Evolutionary conservation across 2,329 filamentous ascomycete genomes (phyloP).

Genomic region (Aspergillus thermomutatus): DNA sequence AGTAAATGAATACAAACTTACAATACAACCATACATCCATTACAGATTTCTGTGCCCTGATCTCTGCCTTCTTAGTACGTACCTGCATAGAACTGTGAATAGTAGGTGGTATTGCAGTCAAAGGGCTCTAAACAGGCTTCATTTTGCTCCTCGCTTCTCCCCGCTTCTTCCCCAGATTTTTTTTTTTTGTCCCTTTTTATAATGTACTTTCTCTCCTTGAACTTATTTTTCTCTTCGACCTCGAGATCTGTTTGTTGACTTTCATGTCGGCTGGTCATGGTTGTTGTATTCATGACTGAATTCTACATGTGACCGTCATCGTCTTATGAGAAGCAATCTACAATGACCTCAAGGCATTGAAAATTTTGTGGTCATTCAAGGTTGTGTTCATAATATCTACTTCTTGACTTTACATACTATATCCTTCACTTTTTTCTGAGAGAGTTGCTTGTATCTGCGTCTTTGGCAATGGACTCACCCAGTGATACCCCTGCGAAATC

Average conservation of each 20-base stretch:
- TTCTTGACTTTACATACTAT: neutral
- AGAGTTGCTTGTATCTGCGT: neutral
- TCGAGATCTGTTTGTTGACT: neutral
- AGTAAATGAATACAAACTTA: neutral
- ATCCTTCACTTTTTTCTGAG: neutral
- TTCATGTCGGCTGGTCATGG: neutral
- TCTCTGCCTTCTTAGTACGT: neutral
- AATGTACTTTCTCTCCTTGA: neutral
- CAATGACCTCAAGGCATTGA: neutral
- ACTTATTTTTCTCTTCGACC: neutral
- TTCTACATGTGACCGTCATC: neutral
- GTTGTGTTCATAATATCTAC: neutral
- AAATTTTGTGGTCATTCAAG: neutral
- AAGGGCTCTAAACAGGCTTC: neutral
- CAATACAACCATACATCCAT: neutral
- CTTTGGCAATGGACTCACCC: constrained; percentile 19
- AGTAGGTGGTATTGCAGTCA: neutral
- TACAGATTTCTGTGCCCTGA: neutral
- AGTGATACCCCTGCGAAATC: constrained; percentile 3
- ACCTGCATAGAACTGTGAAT: neutral
- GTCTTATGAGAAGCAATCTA: neutral
- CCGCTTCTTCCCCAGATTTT: neutral
- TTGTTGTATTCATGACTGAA: neutral
- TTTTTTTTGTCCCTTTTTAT: constrained; percentile 1
- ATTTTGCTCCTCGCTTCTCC: neutral